These are phyloP conservation scores for Dacryopinax primogenitus DNA, from an alignment of 768 basidiomycete species.

Conservation along the genomic window DNA sequence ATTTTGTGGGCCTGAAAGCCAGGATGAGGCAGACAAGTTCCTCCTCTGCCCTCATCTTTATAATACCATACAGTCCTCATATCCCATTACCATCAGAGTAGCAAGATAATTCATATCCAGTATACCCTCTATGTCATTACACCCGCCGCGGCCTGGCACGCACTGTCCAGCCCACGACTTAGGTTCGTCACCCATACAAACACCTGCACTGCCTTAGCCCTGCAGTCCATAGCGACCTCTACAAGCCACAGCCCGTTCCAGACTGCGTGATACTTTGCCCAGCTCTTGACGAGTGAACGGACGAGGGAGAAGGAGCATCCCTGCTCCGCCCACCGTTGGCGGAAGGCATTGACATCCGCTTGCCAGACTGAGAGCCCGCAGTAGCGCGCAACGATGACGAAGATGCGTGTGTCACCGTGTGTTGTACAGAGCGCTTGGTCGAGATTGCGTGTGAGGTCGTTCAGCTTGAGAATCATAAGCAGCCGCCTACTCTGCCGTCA, in stretches of 20 bases:
- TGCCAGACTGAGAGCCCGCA: slow-evolving; percentile 70
- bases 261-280: not conserved
- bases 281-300: not conserved
- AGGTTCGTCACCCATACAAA: not conserved
- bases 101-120: not conserved
- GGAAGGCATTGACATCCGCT: slow-evolving; percentile 43
- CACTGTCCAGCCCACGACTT: not conserved
- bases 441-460: slow-evolving; percentile 71
- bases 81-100: too few species aligned
- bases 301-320: slow-evolving; percentile 20
- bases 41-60: too few species aligned
- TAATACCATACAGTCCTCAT: too few species aligned
- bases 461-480: slow-evolving; percentile 40
- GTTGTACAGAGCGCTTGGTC: slow-evolving; percentile 82
- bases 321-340: slow-evolving; percentile 15
- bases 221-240: slow-evolving; percentile 7
- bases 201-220: not conserved
- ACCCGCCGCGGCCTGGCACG: not conserved
- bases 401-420: slow-evolving; percentile 59
- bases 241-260: slow-evolving; percentile 5
- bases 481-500: slow-evolving; percentile 42
- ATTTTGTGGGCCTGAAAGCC: too few species aligned
- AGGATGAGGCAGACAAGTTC: too few species aligned
- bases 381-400: slow-evolving; percentile 81
- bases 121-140: not conserved